Evolutionary conservation across 257 asterid genomes (phyloP).

Genomic region (Ehretia macrophylla): DNA sequence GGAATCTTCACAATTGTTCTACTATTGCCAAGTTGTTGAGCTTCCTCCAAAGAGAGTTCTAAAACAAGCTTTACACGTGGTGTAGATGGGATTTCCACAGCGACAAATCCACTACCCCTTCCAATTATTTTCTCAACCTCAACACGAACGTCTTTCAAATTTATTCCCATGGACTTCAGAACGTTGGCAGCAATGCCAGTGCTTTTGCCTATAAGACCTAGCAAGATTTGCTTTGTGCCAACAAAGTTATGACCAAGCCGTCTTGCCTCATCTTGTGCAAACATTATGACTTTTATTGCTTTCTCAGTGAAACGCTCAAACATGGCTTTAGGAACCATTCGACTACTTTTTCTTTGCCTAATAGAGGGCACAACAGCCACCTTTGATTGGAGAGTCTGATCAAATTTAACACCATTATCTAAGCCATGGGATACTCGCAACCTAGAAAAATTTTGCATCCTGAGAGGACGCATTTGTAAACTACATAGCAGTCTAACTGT

Average conservation of each 20-base stretch:
- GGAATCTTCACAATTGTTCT: too few species aligned
- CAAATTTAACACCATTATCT: conserved; percentile 42
- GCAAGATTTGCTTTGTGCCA: too few species aligned
- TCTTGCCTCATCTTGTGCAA: too few species aligned
- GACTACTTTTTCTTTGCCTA: conserved; percentile 41
- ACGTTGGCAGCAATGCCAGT: too few species aligned
- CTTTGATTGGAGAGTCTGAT: conserved; percentile 56
- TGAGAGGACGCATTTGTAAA: conserved; percentile 30
- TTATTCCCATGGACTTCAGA: conserved; percentile 92
- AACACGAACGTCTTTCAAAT: too few species aligned
- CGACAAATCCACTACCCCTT: too few species aligned
- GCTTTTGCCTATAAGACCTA: too few species aligned
- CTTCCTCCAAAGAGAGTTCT: too few species aligned
- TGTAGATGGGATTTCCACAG: conserved; percentile 96
- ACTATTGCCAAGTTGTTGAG: too few species aligned
- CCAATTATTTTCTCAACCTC: too few species aligned
- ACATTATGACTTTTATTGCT: conserved; percentile 84
- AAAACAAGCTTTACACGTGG: conserved; percentile 98
- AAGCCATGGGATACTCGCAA: conserved; percentile 62
- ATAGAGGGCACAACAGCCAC: conserved; percentile 43
- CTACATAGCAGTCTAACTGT: conserved; percentile 49
- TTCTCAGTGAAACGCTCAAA: conserved; percentile 96
- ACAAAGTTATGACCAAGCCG: too few species aligned
- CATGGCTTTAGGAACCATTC: conserved; percentile 73
- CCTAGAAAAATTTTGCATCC: conserved; percentile 52